These are phyloP conservation scores for Pseudozyma tsukubaensis DNA, from an alignment of 1,284 basidiomycete species.

Conservation along the genomic window DNA sequence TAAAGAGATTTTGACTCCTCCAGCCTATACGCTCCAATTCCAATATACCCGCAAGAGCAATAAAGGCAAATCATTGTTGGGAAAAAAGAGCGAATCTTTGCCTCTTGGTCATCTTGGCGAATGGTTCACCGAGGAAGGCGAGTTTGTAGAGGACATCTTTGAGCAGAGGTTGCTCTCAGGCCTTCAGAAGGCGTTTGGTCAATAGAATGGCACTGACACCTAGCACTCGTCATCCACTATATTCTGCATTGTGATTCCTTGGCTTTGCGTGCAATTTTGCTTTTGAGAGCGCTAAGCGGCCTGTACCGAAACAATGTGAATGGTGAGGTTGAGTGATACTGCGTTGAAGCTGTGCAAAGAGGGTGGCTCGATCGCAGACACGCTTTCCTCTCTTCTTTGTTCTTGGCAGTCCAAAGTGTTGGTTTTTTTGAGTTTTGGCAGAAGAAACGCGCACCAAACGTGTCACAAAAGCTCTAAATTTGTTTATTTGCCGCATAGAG, in stretches of 20 bases:
- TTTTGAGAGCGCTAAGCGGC: background rate
- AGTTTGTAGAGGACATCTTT: conserved; percentile 61
- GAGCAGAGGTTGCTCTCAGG: conserved; percentile 50
- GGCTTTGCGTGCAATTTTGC: background rate
- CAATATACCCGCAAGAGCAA: conserved; percentile 54
- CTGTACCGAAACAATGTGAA: background rate
- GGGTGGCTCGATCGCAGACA: conserved; percentile 12
- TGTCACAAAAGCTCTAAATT: too few species aligned
- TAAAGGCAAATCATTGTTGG: conserved; percentile 44
- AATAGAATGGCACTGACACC: conserved; percentile 10
- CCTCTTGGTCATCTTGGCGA: conserved; percentile 64
- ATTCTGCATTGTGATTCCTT: background rate
- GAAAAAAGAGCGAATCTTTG: conserved; percentile 41
- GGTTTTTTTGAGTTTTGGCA: background rate
- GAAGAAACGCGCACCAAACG: too few species aligned
- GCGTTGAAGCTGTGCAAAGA: too few species aligned
- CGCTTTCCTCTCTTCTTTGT: background rate
- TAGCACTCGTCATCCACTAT: background rate
- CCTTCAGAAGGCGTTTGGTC: conserved; percentile 54
- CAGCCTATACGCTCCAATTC: conserved; percentile 56
- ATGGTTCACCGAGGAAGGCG: conserved; percentile 67
- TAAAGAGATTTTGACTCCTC: conserved; percentile 52
- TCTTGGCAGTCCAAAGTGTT: background rate
- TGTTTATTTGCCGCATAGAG: too few species aligned
- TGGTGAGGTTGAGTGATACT: background rate